Base-by-base conservation (phyloP, 345 rosid species). In the Salix brachista region DNA sequence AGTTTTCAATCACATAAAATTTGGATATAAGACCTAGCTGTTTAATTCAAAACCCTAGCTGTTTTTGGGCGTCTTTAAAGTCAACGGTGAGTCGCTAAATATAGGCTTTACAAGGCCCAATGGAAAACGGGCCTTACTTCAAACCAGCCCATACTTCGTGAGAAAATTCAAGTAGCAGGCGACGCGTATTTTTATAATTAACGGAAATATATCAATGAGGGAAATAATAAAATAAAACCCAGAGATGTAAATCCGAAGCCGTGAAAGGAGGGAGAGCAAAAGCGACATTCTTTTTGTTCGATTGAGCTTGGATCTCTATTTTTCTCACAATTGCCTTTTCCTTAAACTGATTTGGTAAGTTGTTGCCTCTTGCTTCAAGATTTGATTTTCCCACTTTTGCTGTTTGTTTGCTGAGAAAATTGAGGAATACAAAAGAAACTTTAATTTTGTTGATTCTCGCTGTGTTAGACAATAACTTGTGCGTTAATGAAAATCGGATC, bases 331-430 rank as follows among this genome's bases (percentile, higher is more conserved):
- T 50, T 48, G 8, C 71, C 17, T 52, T n/a, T 21, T 70, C 58
- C 37, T 12, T 70, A 65, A 32, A 23, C 69, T 32, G 4, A 70
- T 62, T 65, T 9, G 74, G 77, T 72, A 76, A 39, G 58, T 64
- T 19, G 1, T 44, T 62, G 28, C 25, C 10, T 21, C 19, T 19
- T 2, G 28, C 64, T 58, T 58, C 23, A 11, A 23, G 25, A 9
- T 8, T 58, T 8, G 14, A 58, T 58, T 58, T 58, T 23, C 1
- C 64, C 0, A 26, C 64, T 58, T 10, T 58, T 58, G 64, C 10
- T 56, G 64, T 9, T 58, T 58, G 28, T 0, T 58, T 58, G 25
- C 64, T 58, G 28, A 23, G 28, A 58, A 23, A n/a, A 23, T 58
- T 3, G 64, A 58, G 64, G 64, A 10, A 58, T 58, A n/a, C 64